Conservation (phyloP, 2,329 filamentous ascomycete species). For the Scedosporium apiospermum region DNA sequence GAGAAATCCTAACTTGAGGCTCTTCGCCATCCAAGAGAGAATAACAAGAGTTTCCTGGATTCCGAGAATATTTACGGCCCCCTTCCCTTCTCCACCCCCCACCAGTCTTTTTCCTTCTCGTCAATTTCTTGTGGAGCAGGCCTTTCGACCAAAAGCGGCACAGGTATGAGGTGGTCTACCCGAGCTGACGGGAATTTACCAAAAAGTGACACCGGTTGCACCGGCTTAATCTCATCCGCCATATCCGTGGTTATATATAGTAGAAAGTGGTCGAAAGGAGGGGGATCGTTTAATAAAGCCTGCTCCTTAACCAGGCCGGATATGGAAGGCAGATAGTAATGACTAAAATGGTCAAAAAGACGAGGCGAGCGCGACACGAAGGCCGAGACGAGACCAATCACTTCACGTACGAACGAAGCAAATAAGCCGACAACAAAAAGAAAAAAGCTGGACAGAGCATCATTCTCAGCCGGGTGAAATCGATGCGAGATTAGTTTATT, state of each 20-base stretch:
- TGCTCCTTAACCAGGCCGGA: not conserved
- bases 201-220: conserved; percentile 1
- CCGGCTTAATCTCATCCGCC: conserved; percentile 5
- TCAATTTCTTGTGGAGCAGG: conserved; percentile 2
- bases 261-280: not conserved
- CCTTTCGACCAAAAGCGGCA: not conserved
- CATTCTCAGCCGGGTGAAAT: not conserved
- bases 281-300: not conserved
- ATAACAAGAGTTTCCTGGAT: not conserved
- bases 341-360: not conserved
- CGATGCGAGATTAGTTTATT: not conserved
- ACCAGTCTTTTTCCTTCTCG: not conserved
- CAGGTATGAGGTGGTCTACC: not conserved
- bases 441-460: not conserved
- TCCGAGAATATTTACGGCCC: conserved; percentile 4
- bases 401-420: not conserved
- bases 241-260: conserved; percentile 4
- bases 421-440: not conserved
- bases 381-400: not conserved
- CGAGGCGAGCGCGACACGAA: not conserved
- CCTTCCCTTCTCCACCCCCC: conserved; percentile 4
- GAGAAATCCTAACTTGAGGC: not conserved
- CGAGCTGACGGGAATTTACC: conserved; percentile 6
- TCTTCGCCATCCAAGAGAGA: not conserved
- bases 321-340: not conserved